Evolutionary conservation across 169 alveolate species (phyloP).

Genomic region (Cardiosporidium cionae): DNA sequence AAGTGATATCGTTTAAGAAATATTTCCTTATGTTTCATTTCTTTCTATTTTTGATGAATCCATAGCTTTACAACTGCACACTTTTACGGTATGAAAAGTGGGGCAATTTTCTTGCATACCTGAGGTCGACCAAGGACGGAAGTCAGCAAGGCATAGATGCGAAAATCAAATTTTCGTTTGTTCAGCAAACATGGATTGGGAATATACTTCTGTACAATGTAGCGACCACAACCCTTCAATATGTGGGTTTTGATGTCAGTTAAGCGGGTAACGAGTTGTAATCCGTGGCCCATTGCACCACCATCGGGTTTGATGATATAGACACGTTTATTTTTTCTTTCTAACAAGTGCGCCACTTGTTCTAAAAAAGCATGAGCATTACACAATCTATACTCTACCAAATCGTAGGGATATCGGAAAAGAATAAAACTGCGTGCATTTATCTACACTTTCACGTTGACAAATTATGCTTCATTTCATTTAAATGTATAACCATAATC

Average conservation of each 20-base stretch:
- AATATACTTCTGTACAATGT: conserved; percentile 74
- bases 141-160: conserved; percentile 76
- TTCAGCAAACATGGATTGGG: conserved; percentile 77
- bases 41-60: neutral
- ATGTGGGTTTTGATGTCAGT: conserved; percentile 60
- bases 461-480: neutral
- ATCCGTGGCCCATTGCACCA: conserved; percentile 89
- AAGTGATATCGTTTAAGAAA: neutral
- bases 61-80: conserved; percentile 61
- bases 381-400: neutral
- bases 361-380: neutral
- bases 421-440: too few relatives aligned
- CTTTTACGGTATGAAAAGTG: conserved; percentile 83
- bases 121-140: conserved; percentile 47
- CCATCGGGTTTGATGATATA: conserved; percentile 79
- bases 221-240: conserved; percentile 48
- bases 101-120: conserved; percentile 74
- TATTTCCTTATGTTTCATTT: neutral
- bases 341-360: conserved; percentile 7
- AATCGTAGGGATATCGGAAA: neutral
- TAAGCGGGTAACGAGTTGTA: conserved; percentile 59
- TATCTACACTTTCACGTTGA: neutral
- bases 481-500: neutral
- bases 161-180: conserved; percentile 83
- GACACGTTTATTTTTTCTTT: conserved; percentile 36